Conservation (phyloP, 257 asterid genomes). For the Schizonepeta tenuifolia region DNA sequence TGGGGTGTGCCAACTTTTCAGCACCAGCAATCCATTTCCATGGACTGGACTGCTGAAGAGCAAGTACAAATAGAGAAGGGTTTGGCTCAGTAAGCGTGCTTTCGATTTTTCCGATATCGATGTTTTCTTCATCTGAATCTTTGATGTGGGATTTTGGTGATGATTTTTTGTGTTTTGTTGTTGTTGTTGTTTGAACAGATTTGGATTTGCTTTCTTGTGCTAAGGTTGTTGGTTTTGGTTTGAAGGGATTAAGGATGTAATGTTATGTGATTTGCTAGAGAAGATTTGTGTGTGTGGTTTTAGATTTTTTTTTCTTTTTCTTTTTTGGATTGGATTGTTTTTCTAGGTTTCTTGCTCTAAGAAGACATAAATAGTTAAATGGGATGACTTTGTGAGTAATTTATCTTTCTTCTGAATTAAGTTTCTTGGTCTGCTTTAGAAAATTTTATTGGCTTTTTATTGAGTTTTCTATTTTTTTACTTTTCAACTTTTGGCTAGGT, state of each 20-base stretch:
- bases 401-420: conserved; percentile 19
- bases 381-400: conserved; percentile 7
- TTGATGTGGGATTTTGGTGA: conserved; percentile 15
- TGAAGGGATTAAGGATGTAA: conserved; percentile 15
- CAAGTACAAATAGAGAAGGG: conserved; percentile 72
- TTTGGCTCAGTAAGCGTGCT: conserved; percentile 53
- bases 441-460: conserved; percentile 6
- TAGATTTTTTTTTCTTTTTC: not conserved
- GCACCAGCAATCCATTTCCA: conserved; percentile 70
- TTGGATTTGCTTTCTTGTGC: conserved; percentile 12
- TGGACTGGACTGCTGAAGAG: conserved; percentile 93
- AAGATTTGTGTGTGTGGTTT: conserved; percentile 11
- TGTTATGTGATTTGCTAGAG: conserved; percentile 9
- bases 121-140: conserved; percentile 10
- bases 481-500: conserved; percentile 26
- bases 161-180: conserved; percentile 5
- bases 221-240: conserved; percentile 13
- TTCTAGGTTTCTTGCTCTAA: conserved; percentile 15
- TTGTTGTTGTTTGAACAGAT: not conserved
- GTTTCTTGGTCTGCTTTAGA: conserved; percentile 27
- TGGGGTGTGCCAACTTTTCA: conserved; percentile 76
- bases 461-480: not conserved
- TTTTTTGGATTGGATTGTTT: not conserved
- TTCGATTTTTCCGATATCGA: not conserved
- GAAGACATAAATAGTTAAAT: conserved; percentile 10